Base-by-base conservation (phyloP, 2,329 filamentous ascomycete species). In the Trichoderma guizhouense region DNA sequence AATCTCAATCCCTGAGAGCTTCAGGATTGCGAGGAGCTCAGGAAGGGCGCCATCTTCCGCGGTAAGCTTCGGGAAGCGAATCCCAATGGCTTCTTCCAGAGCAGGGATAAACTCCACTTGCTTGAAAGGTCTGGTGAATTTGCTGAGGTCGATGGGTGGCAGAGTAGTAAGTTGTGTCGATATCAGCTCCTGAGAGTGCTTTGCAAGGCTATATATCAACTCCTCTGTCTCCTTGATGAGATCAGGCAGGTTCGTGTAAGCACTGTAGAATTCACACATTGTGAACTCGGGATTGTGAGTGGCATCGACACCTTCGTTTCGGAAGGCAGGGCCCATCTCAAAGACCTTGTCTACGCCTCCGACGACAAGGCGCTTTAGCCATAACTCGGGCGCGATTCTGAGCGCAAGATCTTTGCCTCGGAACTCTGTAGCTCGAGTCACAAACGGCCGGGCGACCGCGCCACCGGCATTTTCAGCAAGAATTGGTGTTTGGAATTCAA, bases 281-380 rank as follows among this genome's bases (percentile, higher is more conserved):
- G 93, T 96, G 82, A 98, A 99, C 79, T 99, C 96, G 0, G 96
- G 95, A 79, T 99, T 99, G 80, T 99, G 96, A 0, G 94, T 97
- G 34, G 88, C 88, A 80, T 98, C 95, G 43, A 97, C 83, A 80
- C 94, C 93, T 83, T 99, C 96, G 79, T 99, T 99, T 57, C 96
- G 90, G 82, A 99, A 99, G 14, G 91, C 90, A 4, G 93, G 92
- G 0, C 96, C 96, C 74, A 99, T 95, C 82, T 99, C 96, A 78
- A 97, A 99, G 30, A 99, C 90, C 73, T 87, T 90, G 76, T 97
- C 92, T 73, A 98, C 90, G 3, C 95, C 95, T 64, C 95, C 95
- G 21, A 98, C 88, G 1, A 98, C 90, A 60, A 99, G 85, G 9
- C 96, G 89, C 84, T 99, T 99, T 55, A 99, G 88, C 91, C 94